A percentile compares a stretch with the other conserved stretches of the same genome.
phyloP scores from a whole-genome alignment of 176 grass and related monocot species.

The Carex pumila region DNA sequence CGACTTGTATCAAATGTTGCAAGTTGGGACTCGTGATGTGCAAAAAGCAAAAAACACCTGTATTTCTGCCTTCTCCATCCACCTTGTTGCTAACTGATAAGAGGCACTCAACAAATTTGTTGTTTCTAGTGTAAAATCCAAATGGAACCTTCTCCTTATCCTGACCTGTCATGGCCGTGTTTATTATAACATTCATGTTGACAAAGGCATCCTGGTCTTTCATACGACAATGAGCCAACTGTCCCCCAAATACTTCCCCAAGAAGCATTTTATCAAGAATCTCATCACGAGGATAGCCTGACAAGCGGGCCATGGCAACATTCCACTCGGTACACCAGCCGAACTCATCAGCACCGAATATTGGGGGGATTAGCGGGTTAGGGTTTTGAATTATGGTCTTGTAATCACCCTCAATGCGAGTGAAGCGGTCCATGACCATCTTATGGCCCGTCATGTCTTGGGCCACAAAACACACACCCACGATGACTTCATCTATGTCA shows the following conservation, averaged over 20 bases:
- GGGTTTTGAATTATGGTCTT: slow-evolving; percentile 87
- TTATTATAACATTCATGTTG: slow-evolving; percentile 67
- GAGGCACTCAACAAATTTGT: slow-evolving; percentile 67
- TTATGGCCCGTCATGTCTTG: slow-evolving; percentile 97
- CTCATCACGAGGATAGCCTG: slow-evolving; percentile 78
- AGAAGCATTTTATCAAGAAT: slow-evolving; percentile 86
- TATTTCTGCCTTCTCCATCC: slow-evolving; percentile 41
- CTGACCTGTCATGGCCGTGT: slow-evolving; percentile 67
- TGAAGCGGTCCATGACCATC: slow-evolving; percentile 81
- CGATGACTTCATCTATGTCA: slow-evolving; percentile 61
- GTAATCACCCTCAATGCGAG: slow-evolving; percentile 85
- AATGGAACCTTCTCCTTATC: slow-evolving; percentile 76
- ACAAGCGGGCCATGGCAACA: slow-evolving; percentile 75
- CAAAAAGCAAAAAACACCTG: slow-evolving; percentile 86
- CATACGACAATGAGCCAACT: slow-evolving; percentile 52
- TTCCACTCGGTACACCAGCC: slow-evolving; percentile 97
- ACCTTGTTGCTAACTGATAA: slow-evolving; percentile 72
- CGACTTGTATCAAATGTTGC: slow-evolving; percentile 64
- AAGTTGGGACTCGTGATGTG: slow-evolving; percentile 81
- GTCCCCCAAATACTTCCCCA: slow-evolving; percentile 72
- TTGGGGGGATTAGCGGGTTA: slow-evolving; percentile 76
- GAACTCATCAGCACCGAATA: slow-evolving; percentile 87
- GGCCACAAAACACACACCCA: slow-evolving; percentile 91
- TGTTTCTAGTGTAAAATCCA: slow-evolving; percentile 48
- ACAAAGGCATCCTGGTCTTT: slow-evolving; percentile 75